These are phyloP conservation scores for Leishmania mexicana DNA, from an alignment of 208 protist genomes.

Conservation along the genomic window DNA sequence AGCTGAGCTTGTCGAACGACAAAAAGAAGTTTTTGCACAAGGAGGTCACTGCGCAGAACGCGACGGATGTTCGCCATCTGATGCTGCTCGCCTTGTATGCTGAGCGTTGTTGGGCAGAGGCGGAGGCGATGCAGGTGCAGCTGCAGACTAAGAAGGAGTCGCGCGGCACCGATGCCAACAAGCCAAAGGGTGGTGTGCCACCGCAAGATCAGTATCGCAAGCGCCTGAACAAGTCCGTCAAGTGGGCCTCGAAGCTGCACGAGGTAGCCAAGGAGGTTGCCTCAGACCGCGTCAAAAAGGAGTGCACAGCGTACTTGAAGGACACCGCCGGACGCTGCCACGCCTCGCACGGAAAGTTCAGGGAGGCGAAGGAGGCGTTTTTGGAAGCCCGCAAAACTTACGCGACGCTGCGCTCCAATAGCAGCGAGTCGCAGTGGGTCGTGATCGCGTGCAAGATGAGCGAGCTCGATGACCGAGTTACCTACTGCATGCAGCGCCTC, in stretches of 20 bases:
- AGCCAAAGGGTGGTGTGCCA: constrained; percentile 61
- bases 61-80: constrained; percentile 64
- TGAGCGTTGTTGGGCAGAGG: constrained; percentile 84
- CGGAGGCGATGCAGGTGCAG: constrained; percentile 66
- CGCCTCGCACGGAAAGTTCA: constrained; percentile 53
- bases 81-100: constrained; percentile 81
- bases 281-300: constrained; percentile 44
- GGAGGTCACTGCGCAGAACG: constrained; percentile 68
- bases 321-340: constrained; percentile 60
- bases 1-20: constrained; percentile 77
- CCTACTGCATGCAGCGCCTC: constrained; percentile 84
- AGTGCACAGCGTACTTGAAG: constrained; percentile 66
- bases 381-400: constrained; percentile 56
- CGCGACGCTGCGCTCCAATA: constrained; percentile 28
- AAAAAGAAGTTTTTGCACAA: constrained; percentile 82
- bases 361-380: constrained; percentile 64
- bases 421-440: constrained; percentile 38
- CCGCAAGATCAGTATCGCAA: constrained; percentile 74
- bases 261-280: constrained; percentile 55
- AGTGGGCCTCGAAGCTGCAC: constrained; percentile 71
- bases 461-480: constrained; percentile 84
- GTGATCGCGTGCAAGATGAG: constrained; percentile 66
- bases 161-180: constrained; percentile 33
- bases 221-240: constrained; percentile 85
- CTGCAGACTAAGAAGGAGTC: constrained; percentile 43